phyloP scores from a whole-genome alignment of 2,329 filamentous ascomycete genomes.

The Aspergillus sp. region DNA sequence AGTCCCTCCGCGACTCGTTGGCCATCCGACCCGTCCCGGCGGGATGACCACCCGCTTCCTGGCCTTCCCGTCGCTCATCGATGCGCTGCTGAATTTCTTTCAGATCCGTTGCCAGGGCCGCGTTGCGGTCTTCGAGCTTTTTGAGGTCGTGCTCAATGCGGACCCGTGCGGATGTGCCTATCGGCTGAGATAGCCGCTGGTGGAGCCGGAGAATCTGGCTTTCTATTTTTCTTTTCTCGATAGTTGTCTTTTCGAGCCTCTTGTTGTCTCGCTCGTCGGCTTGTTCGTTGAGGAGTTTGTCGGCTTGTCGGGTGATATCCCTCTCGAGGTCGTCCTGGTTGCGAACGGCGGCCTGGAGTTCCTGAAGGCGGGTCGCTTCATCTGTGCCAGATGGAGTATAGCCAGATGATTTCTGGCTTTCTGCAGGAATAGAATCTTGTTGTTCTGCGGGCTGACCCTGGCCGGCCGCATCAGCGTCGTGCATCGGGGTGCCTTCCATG shows the following conservation, averaged over 20 bases:
- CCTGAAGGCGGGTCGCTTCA: constrained; percentile 61
- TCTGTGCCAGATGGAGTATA: constrained; percentile 32
- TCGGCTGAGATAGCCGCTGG: constrained; percentile 56
- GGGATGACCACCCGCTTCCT: constrained; percentile 44
- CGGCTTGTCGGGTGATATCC: constrained; percentile 68
- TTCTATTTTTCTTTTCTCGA: constrained; percentile 60
- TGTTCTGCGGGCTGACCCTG: neutral
- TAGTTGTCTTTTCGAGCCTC: constrained; percentile 57
- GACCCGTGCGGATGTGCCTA: constrained; percentile 50
- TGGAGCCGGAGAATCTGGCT: constrained; percentile 62
- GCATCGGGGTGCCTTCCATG: neutral
- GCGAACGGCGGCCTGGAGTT: constrained; percentile 67
- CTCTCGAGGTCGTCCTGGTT: constrained; percentile 89
- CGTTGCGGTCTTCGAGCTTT: constrained; percentile 64
- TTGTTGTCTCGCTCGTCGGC: constrained; percentile 64
- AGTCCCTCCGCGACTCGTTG: constrained; percentile 82
- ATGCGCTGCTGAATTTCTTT: constrained; percentile 80
- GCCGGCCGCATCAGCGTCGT: neutral
- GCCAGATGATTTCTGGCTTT: neutral
- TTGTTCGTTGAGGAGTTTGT: constrained; percentile 59
- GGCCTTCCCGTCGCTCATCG: constrained; percentile 65
- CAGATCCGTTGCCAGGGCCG: constrained; percentile 68
- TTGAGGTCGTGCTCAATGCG: constrained; percentile 58
- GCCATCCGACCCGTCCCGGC: constrained; percentile 58
- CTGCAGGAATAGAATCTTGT: neutral